Evolutionary conservation across 345 rosid species (phyloP), one percentile per base, ranked within the genome.

Genomic region (Ricinus communis): DNA sequence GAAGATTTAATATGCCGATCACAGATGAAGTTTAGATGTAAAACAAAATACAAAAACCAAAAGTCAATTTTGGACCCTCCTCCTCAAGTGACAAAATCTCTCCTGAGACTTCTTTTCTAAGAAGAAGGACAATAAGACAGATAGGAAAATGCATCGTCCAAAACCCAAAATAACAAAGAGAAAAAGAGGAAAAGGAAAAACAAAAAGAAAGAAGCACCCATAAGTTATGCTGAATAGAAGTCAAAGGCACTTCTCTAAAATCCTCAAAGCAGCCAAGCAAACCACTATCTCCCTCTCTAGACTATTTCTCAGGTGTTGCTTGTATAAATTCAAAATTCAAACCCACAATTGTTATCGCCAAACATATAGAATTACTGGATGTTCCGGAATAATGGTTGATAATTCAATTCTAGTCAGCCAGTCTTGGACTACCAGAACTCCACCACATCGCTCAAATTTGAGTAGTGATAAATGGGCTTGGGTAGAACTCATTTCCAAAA

Each of bases 71-170:
- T 49, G 56, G 38, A 33, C 6, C 38, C 19, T 65, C 69, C 36
- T 65, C 56, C 43, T 12, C 54, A 46, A 45, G 7, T 49, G 36
- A 64, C 53, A 27, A 28, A n/a, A 45, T 63, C 36, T 43, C 68
- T 64, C 67, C 18, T 43, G 24, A 25, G 22, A 62, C 7, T 41
- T 0, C 7, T 22, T 62, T 40, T 21, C 5, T 41, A 5, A 36
- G 24, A 36, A 30, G 18, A 56, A 56, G 62, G 62, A 62, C 31
- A 41, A 14, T 0, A 22, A 5, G 10, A 36, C 14, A 38, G 36
- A 46, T 0, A 28, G n/a, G 46, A 61, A 8, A 38, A 63, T 24
- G 22, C 8, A 5, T 58, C n/a, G n/a, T 21, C 61, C 61, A 14
- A 15, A 55, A n/a, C n/a, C 36, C 31, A 5, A 3, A 38, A 40